These are phyloP conservation scores for Pythium sp. DNA, from an alignment of 352 stramenopile genomes.

Conservation along the genomic window DNA sequence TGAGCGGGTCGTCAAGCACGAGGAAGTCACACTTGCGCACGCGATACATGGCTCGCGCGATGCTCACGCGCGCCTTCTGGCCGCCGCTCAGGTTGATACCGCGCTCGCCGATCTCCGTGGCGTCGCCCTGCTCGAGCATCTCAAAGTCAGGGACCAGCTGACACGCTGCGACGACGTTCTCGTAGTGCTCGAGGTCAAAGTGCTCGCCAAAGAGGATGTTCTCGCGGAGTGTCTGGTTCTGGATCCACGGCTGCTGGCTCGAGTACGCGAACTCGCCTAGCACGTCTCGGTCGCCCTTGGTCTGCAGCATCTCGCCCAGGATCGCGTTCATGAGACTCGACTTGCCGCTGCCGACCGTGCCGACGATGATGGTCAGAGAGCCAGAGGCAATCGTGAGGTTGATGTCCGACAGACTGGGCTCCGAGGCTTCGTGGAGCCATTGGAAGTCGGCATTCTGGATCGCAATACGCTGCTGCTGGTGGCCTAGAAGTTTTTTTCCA, in stretches of 20 bases:
- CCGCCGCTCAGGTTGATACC: constrained; percentile 86
- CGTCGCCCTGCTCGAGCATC: constrained; percentile 81
- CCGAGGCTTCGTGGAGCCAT: constrained; percentile 23
- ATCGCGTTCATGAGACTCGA: constrained; percentile 49
- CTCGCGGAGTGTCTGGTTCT: constrained; percentile 44
- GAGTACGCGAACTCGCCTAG: constrained; percentile 37
- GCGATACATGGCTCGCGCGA: constrained; percentile 62
- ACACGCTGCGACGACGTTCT: constrained; percentile 67
- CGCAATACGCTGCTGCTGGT: constrained; percentile 5
- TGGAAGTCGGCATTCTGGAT: constrained; percentile 32
- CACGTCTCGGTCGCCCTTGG: constrained; percentile 22
- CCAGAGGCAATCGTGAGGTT: constrained; percentile 56
- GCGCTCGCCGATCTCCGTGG: constrained; percentile 91
- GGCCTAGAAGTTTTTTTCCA: not conserved
- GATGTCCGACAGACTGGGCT: constrained; percentile 35
- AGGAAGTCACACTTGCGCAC: constrained; percentile 48
- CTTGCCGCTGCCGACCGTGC: constrained; percentile 48
- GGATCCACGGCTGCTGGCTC: constrained; percentile 48
- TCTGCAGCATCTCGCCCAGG: constrained; percentile 45
- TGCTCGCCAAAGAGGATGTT: constrained; percentile 56
- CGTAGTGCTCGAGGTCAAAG: constrained; percentile 37
- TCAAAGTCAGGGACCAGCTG: constrained; percentile 85
- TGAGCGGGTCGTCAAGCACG: constrained; percentile 66
- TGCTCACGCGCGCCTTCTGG: constrained; percentile 67
- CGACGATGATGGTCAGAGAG: constrained; percentile 39